Evolutionary conservation across 179 eudicot species (phyloP), one percentile per base, ranked within the genome.

Genomic region (Carnegiea gigantea): DNA sequence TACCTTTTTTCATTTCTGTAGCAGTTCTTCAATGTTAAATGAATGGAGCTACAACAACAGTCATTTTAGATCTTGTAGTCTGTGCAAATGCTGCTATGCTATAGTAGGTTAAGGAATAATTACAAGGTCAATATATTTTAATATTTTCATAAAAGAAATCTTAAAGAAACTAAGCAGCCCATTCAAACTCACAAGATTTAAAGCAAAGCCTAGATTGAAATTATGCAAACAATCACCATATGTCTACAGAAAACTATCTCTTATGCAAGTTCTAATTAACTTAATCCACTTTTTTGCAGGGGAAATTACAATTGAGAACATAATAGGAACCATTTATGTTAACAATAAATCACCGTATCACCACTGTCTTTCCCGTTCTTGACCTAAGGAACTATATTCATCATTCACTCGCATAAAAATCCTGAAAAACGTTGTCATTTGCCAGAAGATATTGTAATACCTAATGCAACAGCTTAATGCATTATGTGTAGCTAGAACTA

Each of bases 1-100:
- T 88, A 95, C 99, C 98, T 95, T 93, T 81, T 82, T 92, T 23
- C 98, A 91, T 82, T 86, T 93, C 85, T 89, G 90, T 77, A 87
- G 75, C 77, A 98, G 97, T 21, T 85, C 86, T 17, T 53, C 82
- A 12, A 82, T 82, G 76, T 54, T 76, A 79, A 95, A 95, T 79
- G 87, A n/a, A 84, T 71, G 98, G 98, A 82, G 93, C 97, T 46
- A 92, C 87, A 51, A 90, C 88, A 53, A 92, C 93, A 77, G 99
- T 95, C 40, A 91, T 84, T 88, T 77, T 91, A 82, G 89, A 92
- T 85, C 89, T 90, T 10, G 82, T 85, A 36, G 92, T 83, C 64
- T 90, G 89, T 11, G 82, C 86, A 79, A 97, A 94, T 68, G 92
- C 86, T 53, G 92, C 89, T 83, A 91, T 83, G 67, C 95, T 89